Base-by-base conservation (phyloP, 441 rosid species). In the Adansonia rubrostipa region DNA sequence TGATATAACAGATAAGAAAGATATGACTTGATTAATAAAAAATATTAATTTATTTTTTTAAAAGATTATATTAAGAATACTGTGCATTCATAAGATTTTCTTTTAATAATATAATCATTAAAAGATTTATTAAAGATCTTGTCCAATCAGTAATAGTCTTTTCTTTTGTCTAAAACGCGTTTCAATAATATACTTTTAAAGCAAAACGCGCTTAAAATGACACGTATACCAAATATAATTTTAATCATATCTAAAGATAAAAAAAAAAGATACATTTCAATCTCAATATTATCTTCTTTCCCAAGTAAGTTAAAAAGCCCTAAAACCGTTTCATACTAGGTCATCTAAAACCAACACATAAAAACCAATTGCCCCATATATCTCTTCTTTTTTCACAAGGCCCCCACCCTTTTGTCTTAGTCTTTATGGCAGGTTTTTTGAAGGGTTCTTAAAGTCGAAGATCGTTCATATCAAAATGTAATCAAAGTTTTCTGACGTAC, bases 371-470 rank as follows among this genome's bases (percentile, higher is more conserved):
- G 36, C 36, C 36, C 36, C 36, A 28, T 28, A 28, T 71, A 13
- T 10, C 13, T 15, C 11, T 28, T 19, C 33, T 9, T 20, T 15
- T 62, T 6, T 56, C 11, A 3, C 47, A 42, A n/a, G n/a, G 9
- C 17, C 64, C 63, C 75, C n/a, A 54, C 36, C 63, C 17, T 33
- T 24, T 56, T 40, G 64, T 72, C 64, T 64, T 36, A 17, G 76
- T 36, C 51, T 33, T 28, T 36, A 54, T 54, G 64, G 51, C 50
- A 33, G 50, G 50, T 54, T 54, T 51, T 72, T 13, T 54, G 24
- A n/a, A 36, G 48, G 62, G 50, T 6, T 72, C 33, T n/a, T 72
- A 9, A 54, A 72, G n/a, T 56, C 40, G 63, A 47, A 54, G 9
- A 50, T 33, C 28, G 24, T 53, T 71, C 48, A n/a, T 33, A 54